A percentile compares a stretch with the other conserved stretches of the same genome.
Evolutionary conservation across 148 eudicot species (phyloP).

Genomic region (Bassia scoparia): DNA sequence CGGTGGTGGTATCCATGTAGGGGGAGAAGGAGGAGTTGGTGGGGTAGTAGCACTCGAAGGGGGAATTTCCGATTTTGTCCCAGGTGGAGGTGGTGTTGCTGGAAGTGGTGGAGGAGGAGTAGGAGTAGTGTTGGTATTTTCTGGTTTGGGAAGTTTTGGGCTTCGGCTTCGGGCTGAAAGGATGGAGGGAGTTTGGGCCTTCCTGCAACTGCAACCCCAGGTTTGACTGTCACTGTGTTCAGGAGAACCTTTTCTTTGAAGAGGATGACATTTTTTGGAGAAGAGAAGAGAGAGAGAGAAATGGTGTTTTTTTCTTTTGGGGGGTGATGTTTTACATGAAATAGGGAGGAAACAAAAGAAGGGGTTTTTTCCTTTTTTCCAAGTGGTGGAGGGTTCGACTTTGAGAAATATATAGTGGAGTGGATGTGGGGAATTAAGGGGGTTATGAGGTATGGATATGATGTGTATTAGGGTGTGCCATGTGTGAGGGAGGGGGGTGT

Average conservation of each 20-base stretch:
- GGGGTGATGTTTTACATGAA: not conserved
- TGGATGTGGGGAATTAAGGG: too few relatives aligned
- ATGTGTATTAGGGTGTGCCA: too few relatives aligned
- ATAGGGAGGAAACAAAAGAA: not conserved
- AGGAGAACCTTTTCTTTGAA: conserved; percentile 28
- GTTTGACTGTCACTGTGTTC: conserved; percentile 36
- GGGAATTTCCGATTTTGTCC: conserved; percentile 21
- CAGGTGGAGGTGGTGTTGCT: conserved; percentile 26
- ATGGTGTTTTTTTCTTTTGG: not conserved
- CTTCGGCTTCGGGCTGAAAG: conserved; percentile 44
- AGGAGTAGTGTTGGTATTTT: conserved; percentile 16
- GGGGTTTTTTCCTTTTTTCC: not conserved
- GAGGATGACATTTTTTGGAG: conserved; percentile 33
- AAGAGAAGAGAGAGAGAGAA: conserved; percentile 4
- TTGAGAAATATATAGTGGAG: too few relatives aligned
- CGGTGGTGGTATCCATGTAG: conserved; percentile 25
- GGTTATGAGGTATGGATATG: too few relatives aligned
- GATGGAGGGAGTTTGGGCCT: conserved; percentile 42
- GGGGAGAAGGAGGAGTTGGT: conserved; percentile 9
- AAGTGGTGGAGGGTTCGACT: too few relatives aligned
- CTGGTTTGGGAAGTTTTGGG: conserved; percentile 29
- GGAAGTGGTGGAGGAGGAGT: conserved; percentile 24
- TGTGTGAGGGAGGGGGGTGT: too few relatives aligned
- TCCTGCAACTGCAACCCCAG: conserved; percentile 50
- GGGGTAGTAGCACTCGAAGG: conserved; percentile 14